Evolutionary conservation across 2,329 filamentous ascomycete species (phyloP).

Genomic region (Fusarium napiforme): DNA sequence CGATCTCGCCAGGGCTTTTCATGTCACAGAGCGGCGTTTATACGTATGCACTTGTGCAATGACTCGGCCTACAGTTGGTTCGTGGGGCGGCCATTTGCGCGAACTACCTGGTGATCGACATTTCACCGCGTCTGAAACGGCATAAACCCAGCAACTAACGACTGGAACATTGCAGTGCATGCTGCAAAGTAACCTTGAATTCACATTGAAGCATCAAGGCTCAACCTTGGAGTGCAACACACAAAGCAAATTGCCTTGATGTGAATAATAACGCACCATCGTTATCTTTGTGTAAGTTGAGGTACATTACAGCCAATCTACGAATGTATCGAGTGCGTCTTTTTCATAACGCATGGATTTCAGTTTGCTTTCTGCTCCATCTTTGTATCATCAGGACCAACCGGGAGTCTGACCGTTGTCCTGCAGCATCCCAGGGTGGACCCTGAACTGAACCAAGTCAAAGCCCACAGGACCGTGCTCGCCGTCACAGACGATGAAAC

Average conservation of each 20-base stretch:
- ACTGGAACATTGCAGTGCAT: neutral
- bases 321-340: neutral
- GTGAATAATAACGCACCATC: neutral
- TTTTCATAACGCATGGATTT: constrained; percentile 4
- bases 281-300: neutral
- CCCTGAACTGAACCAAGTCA: constrained; percentile 24
- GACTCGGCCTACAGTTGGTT: constrained; percentile 30
- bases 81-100: constrained; percentile 10
- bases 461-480: constrained; percentile 33
- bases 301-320: neutral
- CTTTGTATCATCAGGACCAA: constrained; percentile 32
- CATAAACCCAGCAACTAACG: neutral
- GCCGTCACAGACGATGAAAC: constrained; percentile 42
- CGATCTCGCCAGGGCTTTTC: constrained; percentile 41
- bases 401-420: constrained; percentile 29
- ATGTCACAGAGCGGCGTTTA: constrained; percentile 13
- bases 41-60: constrained; percentile 23
- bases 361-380: constrained; percentile 10
- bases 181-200: neutral
- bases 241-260: neutral
- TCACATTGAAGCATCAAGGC: neutral
- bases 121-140: constrained; percentile 3
- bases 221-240: neutral
- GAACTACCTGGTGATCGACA: constrained; percentile 29
- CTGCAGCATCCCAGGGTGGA: constrained; percentile 31